phyloP scores from a whole-genome alignment of 352 stramenopile genomes.

The Elongisporangium anandrum region DNA sequence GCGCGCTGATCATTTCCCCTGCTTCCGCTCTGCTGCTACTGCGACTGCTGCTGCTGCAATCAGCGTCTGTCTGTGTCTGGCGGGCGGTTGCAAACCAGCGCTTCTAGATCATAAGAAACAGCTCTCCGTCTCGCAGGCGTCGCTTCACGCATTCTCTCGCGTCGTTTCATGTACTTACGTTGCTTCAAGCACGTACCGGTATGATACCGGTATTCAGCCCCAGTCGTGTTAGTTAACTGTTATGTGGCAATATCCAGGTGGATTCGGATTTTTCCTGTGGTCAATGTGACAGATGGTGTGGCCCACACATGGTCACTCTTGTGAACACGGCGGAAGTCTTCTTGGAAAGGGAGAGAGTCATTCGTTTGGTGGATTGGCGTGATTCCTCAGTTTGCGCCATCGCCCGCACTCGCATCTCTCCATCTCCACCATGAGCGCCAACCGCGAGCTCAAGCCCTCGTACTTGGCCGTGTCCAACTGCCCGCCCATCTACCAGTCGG shows the following conservation, averaged over 20 bases:
- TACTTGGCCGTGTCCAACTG: slow-evolving; percentile 75
- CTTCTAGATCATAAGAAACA: not conserved
- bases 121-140: not conserved
- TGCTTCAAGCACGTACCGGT: not conserved
- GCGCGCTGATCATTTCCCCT: slow-evolving; percentile 59
- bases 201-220: slow-evolving; percentile 1
- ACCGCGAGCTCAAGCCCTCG: slow-evolving; percentile 12
- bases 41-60: not conserved
- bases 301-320: not conserved
- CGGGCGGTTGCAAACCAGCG: not conserved
- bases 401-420: not conserved
- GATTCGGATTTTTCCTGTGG: not conserved
- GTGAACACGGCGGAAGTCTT: not conserved
- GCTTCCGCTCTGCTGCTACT: not conserved
- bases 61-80: not conserved
- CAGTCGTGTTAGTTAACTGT: not conserved
- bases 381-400: not conserved
- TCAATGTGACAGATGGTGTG: not conserved
- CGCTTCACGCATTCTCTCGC: not conserved
- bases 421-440: slow-evolving; percentile 12
- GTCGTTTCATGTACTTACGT: slow-evolving; percentile 6
- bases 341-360: not conserved
- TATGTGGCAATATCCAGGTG: too few species aligned
- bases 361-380: not conserved
- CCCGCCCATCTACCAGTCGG: slow-evolving; percentile 59